These are phyloP conservation scores for Starmerella roubikii DNA, from an alignment of 805 yeast genomes.

Conservation along the genomic window DNA sequence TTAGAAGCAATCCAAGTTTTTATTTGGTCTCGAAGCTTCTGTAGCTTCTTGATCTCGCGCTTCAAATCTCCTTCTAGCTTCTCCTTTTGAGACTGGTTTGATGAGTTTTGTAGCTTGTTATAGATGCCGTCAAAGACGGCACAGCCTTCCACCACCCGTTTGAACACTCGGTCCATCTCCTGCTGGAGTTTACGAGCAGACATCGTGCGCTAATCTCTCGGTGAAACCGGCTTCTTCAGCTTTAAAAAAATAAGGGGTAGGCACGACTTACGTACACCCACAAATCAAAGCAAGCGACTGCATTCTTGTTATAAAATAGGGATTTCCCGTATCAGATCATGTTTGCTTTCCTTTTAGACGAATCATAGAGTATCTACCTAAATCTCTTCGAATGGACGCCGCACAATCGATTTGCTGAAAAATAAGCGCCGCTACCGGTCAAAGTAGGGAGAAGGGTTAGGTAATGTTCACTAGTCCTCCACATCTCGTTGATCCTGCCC, in stretches of 20 bases:
- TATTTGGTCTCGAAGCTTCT: slow-evolving; percentile 85
- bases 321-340: too few relatives aligned
- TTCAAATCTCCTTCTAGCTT: slow-evolving; percentile 80
- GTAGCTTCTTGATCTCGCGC: slow-evolving; percentile 88
- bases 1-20: slow-evolving; percentile 88
- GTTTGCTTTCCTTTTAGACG: too few relatives aligned
- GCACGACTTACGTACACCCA: slow-evolving; percentile 2
- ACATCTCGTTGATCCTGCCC: too few relatives aligned
- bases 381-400: too few relatives aligned
- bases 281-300: too few relatives aligned
- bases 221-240: background rate
- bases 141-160: slow-evolving; percentile 85
- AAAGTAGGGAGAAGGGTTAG: too few relatives aligned
- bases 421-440: too few relatives aligned
- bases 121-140: slow-evolving; percentile 72
- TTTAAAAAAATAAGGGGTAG: background rate
- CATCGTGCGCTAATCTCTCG: slow-evolving; percentile 17
- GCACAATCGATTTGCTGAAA: too few relatives aligned
- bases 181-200: slow-evolving; percentile 23
- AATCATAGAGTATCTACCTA: too few relatives aligned
- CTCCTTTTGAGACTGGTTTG: slow-evolving; percentile 79
- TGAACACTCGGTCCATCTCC: slow-evolving; percentile 86
- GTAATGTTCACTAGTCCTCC: too few relatives aligned
- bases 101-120: slow-evolving; percentile 70
- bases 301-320: too few relatives aligned